Evolutionary conservation across 2,329 filamentous ascomycete species (phyloP).

Genomic region (Mycogone perniciosa): DNA sequence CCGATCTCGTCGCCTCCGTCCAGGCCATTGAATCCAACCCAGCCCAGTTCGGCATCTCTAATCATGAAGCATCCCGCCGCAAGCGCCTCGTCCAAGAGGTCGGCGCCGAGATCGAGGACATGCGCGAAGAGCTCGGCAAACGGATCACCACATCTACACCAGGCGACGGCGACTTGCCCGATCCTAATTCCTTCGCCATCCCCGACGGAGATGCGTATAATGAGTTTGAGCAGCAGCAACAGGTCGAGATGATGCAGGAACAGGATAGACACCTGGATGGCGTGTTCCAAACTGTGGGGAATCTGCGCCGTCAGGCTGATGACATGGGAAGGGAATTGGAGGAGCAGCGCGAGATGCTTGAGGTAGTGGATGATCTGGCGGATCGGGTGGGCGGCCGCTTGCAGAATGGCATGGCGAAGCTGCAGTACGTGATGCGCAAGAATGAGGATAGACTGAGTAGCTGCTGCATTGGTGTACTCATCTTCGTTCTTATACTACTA

Average conservation of each 20-base stretch:
- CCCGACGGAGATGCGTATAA: conserved; percentile 56
- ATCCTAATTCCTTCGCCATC: conserved; percentile 53
- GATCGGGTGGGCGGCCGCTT: conserved; percentile 84
- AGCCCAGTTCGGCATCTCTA: conserved; percentile 76
- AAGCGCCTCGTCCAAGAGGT: conserved; percentile 81
- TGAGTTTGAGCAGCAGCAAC: conserved; percentile 84
- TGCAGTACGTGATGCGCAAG: conserved; percentile 74
- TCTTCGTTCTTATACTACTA: conserved; percentile 80
- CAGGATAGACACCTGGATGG: conserved; percentile 91
- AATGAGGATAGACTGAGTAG: conserved; percentile 87
- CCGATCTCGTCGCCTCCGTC: conserved; percentile 82
- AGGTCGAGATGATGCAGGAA: conserved; percentile 85
- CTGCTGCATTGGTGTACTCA: conserved; percentile 85
- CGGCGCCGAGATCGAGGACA: conserved; percentile 80
- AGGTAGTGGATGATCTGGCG: conserved; percentile 75
- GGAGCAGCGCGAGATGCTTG: conserved; percentile 85
- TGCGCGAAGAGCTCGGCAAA: conserved; percentile 73
- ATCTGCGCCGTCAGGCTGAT: conserved; percentile 80
- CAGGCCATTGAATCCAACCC: conserved; percentile 83
- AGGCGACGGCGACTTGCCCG: conserved; percentile 41
- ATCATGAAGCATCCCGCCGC: conserved; percentile 73
- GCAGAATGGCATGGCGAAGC: conserved; percentile 78
- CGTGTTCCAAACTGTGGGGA: conserved; percentile 89
- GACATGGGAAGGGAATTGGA: conserved; percentile 95
- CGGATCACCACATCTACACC: conserved; percentile 33